Evolutionary conservation across 108 stramenopile genomes (phyloP), one percentile per base, ranked within the genome.

Genomic region (Nitzschia sp.): DNA sequence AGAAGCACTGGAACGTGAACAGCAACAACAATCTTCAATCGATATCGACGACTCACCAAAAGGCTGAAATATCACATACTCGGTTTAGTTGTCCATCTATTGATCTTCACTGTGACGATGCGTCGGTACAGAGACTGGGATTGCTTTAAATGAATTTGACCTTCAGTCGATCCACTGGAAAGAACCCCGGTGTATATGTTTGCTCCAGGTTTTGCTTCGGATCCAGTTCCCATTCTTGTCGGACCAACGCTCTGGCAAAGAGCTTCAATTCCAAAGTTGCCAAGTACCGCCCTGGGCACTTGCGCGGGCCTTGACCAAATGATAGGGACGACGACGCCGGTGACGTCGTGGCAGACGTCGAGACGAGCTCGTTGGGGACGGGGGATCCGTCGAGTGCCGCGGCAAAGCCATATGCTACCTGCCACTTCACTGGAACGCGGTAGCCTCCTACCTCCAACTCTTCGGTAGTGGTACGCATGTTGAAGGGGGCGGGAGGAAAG

Each of bases 401-500:
- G n/a, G 76, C 76, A 38, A 66, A 66, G 32, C 63, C 63, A 60
- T 71, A 77, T 13, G 64, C 57, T 0, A 71, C 63, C 19, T 55
- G 45, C 63, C 54, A 71, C 23, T 64, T 62, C 15, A 70, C 31
- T 2, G 69, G 70, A 9, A 71, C 66, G n/a, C 41, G 19, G 3
- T 70, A 70, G 15, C 45, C 54, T 21, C 56, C 58, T 31, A 48
- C 63, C 34, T 56, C 48, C 63, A 77, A 54, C 29, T 77, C 57
- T 59, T 58, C 22, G 17, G 48, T 50, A 13, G 62, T 66, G 53
- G 30, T 29, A 19, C 76, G 69, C 76, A 77, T 77, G 35, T 59
- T 50, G 50, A 77, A 77, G 33, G 76, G 76, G 22, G 70, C 76
- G 2, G 76, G 53, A 2, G 76, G 76, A 35, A 69, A 77, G 19